Base-by-base conservation (phyloP, 2,329 filamentous ascomycete species). In the Bipolaris zeicola region DNA sequence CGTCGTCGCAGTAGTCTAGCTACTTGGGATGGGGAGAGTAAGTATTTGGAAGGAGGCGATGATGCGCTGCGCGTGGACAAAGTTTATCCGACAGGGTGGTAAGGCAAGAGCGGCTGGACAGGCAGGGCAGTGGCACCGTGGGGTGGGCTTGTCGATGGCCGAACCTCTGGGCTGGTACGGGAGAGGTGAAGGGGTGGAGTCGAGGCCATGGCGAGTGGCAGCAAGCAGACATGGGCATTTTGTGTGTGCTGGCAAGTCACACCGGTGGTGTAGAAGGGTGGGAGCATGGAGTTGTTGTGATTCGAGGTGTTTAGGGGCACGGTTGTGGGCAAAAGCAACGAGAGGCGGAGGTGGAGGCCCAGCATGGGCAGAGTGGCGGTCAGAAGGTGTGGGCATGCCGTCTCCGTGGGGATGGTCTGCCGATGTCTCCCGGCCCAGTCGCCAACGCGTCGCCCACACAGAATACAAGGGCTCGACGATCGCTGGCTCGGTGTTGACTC, bases 351-450 rank as follows among this genome's bases (percentile, higher is more conserved):
- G 41, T 31, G 33, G 34, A 20, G 48, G 42, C 36, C 36, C 39
- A 18, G 18, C 26, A 28, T 10, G 36, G 24, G 24, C 46, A 36
- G 36, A 56, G 31, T 46, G 48, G 49, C 53, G 48, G 53, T 37
- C 53, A 42, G 26, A 6, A 42, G 48, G 44, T 36, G 38, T 36
- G 38, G 38, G 52, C 45, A 44, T 33, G 38, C 37, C 14, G 16
- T 34, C 43, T 34, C 39, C 46, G 39, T 50, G 46, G 46, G 46
- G 3, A 38, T 55, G 38, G 46, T n/a, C 61, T 56, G 64, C 58
- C 64, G 62, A 65, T 58, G 50, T 56, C 46, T 26, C 58, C 55
- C 57, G 59, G 50, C 37, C 46, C 46, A 24, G 46, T 34, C 44
- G 42, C 38, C 36, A 43, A 22, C 18, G 43, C 49, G 43, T 34